Conservation (phyloP, 129 eudicot genomes). For the Centella asiatica region DNA sequence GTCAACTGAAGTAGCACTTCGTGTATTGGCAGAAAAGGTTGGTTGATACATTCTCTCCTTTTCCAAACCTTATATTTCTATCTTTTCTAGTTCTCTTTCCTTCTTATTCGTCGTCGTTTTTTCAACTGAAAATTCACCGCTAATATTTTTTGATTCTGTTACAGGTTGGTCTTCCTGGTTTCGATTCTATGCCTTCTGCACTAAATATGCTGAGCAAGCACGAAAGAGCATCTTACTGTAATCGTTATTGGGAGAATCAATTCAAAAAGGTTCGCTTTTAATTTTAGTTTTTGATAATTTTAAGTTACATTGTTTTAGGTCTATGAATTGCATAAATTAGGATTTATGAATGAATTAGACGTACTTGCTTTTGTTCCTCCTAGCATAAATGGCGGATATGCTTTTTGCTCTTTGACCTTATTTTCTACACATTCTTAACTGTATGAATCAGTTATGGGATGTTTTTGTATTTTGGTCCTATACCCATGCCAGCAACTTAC, state of each 20-base stretch:
- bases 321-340: background rate
- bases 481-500: too few relatives aligned
- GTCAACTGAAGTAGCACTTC: slow-evolving; percentile 99
- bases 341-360: background rate
- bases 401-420: background rate
- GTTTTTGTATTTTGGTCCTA: too few relatives aligned
- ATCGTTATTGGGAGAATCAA: slow-evolving; percentile 94
- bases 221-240: slow-evolving; percentile 94
- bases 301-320: background rate
- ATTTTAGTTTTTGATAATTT: background rate
- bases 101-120: background rate
- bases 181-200: slow-evolving; percentile 97
- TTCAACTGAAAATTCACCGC: background rate
- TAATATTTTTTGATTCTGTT: slow-evolving; percentile 2
- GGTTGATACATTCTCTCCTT: slow-evolving; percentile 2
- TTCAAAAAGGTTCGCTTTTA: slow-evolving; percentile 68
- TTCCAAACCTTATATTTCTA: background rate
- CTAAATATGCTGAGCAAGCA: slow-evolving; percentile 89
- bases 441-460: too few relatives aligned
- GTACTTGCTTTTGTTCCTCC: background rate
- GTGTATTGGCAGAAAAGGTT: slow-evolving; percentile 93
- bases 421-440: too few relatives aligned
- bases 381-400: too few relatives aligned
- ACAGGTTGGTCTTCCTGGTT: slow-evolving; percentile 99
- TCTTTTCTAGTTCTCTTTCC: background rate